Base-by-base conservation (phyloP, 441 rosid species). In the Populus hybrid region DNA sequence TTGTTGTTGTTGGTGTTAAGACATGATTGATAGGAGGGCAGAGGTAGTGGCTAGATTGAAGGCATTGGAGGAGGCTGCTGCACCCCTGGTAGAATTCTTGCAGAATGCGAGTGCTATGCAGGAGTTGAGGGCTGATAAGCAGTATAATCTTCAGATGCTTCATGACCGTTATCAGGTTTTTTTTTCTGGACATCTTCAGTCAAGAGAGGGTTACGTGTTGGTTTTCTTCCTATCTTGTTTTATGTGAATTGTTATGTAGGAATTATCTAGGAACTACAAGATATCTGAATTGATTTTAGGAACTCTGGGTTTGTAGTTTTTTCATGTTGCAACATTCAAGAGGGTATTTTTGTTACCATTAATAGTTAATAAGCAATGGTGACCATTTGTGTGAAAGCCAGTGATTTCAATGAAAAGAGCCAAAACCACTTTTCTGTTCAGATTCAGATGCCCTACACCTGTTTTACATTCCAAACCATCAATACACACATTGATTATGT, bases 81-180 rank as follows among this genome's bases (percentile, higher is more conserved):
- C 97, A 6, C 97, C 97, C 0, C 76, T 96, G 16, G 92, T 96
- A 23, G 30, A 83, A 9, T 94, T 96, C 82, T 86, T 96, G 84
- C 90, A 90, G 88, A 92, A 94, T 82, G 85, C 97, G 18, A 85
- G 24, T 53, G 89, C 97, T 1, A 85, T 92, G 16, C 98, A 95
- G 87, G 99, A 95, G 86, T 81, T 92, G 77, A 83, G 90, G 71
- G 86, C 89, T 72, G 98, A 95, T 63, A 89, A 85, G 83, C 92
- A 89, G 67, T 94, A 89, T 80, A 95, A 95, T 86, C 95, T 95
- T 67, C 97, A 94, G 91, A 88, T 94, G 95, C 97, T 95, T 23
- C 80, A 81, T 74, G 98, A 95, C 12, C 97, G 95, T 6, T 90
- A 91, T 84, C 97, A 92, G 98, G 99, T 94, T 74, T 68, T 70